Base-by-base conservation (phyloP, 176 grass and related monocot species). In the Aegilops tauschii region DNA sequence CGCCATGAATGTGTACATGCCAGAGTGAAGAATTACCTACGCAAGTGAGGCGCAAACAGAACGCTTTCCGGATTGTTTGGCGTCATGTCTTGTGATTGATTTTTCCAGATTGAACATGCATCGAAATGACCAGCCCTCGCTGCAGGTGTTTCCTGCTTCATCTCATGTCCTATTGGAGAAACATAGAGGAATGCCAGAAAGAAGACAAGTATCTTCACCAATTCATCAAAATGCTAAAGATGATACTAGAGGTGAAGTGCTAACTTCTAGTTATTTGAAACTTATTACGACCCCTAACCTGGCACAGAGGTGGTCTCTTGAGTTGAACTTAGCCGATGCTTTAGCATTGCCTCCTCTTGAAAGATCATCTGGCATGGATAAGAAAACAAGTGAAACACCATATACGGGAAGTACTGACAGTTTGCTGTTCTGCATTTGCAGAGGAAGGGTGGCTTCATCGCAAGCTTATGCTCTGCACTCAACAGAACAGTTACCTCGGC, bases 361-460 rank as follows among this genome's bases (percentile, higher is more conserved):
- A 95, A 89, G 54, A 98, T 81, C 62, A 86, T 85, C 96, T 98
- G 79, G 4, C 23, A 73, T 27, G 40, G 11, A 61, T 18, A 73
- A 20, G 31, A 64, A 37, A 73, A 42, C 44, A 32, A 23, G 25
- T 64, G 31, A 73, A 18, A 85, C 54, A 6, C 6, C 30, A n/a
- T 1, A 49, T 2, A 80, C 14, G 9, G 31, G 50, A 79, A 64
- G 44, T 32, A 67, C 64, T n/a, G 28, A 31, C 5, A 6, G 50
- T 14, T 34, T 35, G 2, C 23, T 39, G 56, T 18, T 32, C 8
- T 86, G 74, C 73, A 73, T 70, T 49, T 84, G 23, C 16, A 74
- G 8, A 78, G 8, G 78, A 28, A 23, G 10, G 5, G 5, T 8
- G 6, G 17, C 32, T 29, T 32, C 18, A 72, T 20, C 11, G 9